Evolutionary conservation across 2,329 filamentous ascomycete species (phyloP).

Genomic region (Teratosphaeria destructans): DNA sequence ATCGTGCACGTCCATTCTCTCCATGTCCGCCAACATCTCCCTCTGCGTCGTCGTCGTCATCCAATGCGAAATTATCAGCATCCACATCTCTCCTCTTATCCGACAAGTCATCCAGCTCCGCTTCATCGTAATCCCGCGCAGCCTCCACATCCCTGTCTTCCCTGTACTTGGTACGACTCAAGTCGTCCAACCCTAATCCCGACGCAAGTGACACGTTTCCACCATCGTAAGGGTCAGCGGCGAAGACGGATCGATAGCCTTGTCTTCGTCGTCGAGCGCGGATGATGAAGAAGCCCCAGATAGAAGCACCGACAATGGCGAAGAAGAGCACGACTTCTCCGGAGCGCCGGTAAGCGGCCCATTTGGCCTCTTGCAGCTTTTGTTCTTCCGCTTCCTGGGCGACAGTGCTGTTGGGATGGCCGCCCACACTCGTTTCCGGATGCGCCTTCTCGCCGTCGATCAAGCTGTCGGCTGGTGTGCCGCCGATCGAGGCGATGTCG

Average conservation of each 20-base stretch:
- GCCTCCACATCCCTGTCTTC: constrained; percentile 45
- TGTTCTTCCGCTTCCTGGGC: constrained; percentile 59
- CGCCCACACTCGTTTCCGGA: constrained; percentile 63
- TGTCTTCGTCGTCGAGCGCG: constrained; percentile 40
- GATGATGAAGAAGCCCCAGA: constrained; percentile 65
- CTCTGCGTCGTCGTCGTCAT: constrained; percentile 11
- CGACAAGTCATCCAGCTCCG: constrained; percentile 46
- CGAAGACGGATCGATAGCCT: constrained; percentile 36
- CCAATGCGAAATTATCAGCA: constrained; percentile 12
- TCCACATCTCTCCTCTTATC: constrained; percentile 3
- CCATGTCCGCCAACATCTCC: background rate
- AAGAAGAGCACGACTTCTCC: constrained; percentile 78
- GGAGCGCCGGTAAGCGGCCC: constrained; percentile 79
- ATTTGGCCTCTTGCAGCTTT: constrained; percentile 72
- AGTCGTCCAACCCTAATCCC: constrained; percentile 29
- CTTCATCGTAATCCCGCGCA: constrained; percentile 47
- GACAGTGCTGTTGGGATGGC: constrained; percentile 47
- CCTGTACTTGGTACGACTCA: constrained; percentile 19
- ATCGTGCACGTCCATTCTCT: constrained; percentile 8
- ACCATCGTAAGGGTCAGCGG: constrained; percentile 29
- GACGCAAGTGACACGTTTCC: constrained; percentile 31
- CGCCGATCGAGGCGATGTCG: constrained; percentile 81
- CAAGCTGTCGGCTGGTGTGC: constrained; percentile 62
- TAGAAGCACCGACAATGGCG: constrained; percentile 59
- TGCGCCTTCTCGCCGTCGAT: constrained; percentile 74